These are phyloP conservation scores for Candida oleophila DNA, from an alignment of 805 yeast species.

Conservation along the genomic window DNA sequence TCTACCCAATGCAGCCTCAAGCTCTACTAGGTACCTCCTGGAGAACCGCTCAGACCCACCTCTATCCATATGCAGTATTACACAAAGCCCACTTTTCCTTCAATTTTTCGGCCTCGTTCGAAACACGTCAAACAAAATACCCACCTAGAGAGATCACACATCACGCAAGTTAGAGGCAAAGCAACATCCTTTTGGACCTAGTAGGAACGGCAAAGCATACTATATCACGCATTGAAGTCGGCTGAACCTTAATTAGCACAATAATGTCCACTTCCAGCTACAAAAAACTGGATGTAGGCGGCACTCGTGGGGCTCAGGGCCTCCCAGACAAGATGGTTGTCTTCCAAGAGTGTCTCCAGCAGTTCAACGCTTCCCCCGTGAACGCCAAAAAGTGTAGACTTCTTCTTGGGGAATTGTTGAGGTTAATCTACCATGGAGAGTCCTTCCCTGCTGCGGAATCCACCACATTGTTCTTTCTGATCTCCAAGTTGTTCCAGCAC, in stretches of 20 bases:
- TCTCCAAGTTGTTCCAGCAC: constrained; percentile 93
- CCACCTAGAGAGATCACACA: background rate
- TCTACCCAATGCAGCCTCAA: too few species aligned
- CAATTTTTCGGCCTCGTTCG: background rate
- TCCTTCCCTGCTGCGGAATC: constrained; percentile 86
- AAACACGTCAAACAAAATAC: constrained; percentile 3
- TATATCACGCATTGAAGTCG: background rate
- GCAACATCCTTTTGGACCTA: background rate
- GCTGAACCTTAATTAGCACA: background rate
- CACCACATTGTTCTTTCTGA: constrained; percentile 87
- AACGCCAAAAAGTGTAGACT: constrained; percentile 84
- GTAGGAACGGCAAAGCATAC: background rate
- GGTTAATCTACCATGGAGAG: constrained; percentile 84
- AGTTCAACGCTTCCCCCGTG: constrained; percentile 88
- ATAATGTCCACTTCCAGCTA: constrained; percentile 79
- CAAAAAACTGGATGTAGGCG: constrained; percentile 75
- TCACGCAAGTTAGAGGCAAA: background rate
- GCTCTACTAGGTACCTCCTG: too few species aligned
- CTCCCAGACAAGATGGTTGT: constrained; percentile 95
- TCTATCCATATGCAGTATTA: background rate
- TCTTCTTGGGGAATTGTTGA: constrained; percentile 76
- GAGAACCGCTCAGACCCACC: too few species aligned
- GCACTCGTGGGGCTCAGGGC: constrained; percentile 32
- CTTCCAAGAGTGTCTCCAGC: constrained; percentile 90
- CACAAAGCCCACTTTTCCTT: background rate